A percentile compares a stretch with the other conserved stretches of the same genome.
phyloP scores from a whole-genome alignment of 495 filamentous ascomycete species.

The Penicillium mononematosum region DNA sequence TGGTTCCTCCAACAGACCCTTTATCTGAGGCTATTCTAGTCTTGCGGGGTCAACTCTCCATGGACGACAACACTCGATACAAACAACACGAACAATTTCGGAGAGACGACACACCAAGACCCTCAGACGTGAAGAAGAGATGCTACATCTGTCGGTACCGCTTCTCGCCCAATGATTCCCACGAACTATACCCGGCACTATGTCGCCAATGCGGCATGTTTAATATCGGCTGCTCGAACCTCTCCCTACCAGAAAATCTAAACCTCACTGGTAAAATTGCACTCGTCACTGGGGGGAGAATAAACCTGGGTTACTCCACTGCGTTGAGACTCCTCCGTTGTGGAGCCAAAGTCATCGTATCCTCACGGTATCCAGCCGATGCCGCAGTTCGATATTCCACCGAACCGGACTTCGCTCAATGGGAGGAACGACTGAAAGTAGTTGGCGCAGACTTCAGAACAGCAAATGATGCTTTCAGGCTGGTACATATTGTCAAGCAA shows the following conservation, averaged over 20 bases:
- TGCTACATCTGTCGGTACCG: slow-evolving; percentile 46
- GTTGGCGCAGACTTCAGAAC: slow-evolving; percentile 49
- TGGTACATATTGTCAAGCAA: slow-evolving; percentile 30
- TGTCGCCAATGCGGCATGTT: slow-evolving; percentile 44
- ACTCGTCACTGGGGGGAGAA: slow-evolving; percentile 48
- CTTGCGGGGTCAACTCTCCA: slow-evolving; percentile 13
- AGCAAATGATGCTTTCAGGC: slow-evolving; percentile 44
- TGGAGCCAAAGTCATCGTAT: slow-evolving; percentile 50
- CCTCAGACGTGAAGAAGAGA: slow-evolving; percentile 5
- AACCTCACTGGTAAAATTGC: slow-evolving; percentile 34
- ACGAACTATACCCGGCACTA: slow-evolving; percentile 38
- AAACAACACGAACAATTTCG: neutral
- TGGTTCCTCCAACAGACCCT: slow-evolving; percentile 16
- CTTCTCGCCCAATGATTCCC: slow-evolving; percentile 19
- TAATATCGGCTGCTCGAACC: slow-evolving; percentile 30
- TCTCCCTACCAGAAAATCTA: slow-evolving; percentile 38
- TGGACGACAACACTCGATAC: slow-evolving; percentile 15
- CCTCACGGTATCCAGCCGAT: slow-evolving; percentile 46
- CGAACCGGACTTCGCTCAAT: slow-evolving; percentile 35
- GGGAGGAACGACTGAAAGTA: slow-evolving; percentile 35
- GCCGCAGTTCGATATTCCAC: slow-evolving; percentile 38
- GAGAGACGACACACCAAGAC: neutral
- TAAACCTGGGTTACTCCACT: slow-evolving; percentile 47
- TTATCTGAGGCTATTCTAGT: slow-evolving; percentile 24
- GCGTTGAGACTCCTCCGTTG: slow-evolving; percentile 45